Conservation (phyloP, 2,329 filamentous ascomycete genomes). For the Pyricularia sp. region DNA sequence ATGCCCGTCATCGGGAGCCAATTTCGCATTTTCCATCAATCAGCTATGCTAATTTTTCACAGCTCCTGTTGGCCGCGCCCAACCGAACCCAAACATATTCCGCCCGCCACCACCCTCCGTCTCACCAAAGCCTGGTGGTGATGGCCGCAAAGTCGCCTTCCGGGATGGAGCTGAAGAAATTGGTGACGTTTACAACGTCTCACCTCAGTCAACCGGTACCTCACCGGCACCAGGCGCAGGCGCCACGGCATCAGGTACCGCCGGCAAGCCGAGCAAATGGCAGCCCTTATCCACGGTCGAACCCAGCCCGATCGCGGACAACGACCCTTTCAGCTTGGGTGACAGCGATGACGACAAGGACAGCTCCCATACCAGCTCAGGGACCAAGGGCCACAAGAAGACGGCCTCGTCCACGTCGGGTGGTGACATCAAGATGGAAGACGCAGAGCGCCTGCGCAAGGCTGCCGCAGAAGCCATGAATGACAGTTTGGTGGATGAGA, state of each 20-base stretch:
- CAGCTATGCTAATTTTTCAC: background rate
- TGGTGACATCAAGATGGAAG: conserved; percentile 9
- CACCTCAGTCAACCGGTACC: conserved; percentile 32
- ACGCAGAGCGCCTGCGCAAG: conserved; percentile 13
- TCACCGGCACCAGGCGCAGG: conserved; percentile 34
- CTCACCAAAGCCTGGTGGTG: conserved; percentile 34
- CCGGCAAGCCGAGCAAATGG: conserved; percentile 80
- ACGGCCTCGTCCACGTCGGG: conserved; percentile 1
- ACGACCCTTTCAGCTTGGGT: conserved; percentile 92
- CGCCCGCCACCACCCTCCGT: conserved; percentile 46
- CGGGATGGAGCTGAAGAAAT: conserved; percentile 64
- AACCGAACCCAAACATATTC: conserved; percentile 69
- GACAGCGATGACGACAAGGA: conserved; percentile 92
- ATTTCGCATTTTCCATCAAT: background rate
- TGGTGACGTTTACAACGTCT: conserved; percentile 55
- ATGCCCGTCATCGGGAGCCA: background rate
- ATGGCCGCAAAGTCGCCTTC: conserved; percentile 40
- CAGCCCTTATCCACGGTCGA: conserved; percentile 81
- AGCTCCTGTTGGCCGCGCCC: conserved; percentile 48
- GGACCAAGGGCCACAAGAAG: background rate
- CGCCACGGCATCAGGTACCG: conserved; percentile 19
- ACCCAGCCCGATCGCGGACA: conserved; percentile 72
- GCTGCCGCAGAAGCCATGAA: conserved; percentile 15
- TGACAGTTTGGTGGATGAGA: conserved; percentile 13
- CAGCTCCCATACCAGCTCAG: conserved; percentile 27